Evolutionary conservation across 225 moss, liverwort and hornwort genomes (phyloP), one percentile per base, ranked within the genome.

Genomic region (Sphagnum tenellum): DNA sequence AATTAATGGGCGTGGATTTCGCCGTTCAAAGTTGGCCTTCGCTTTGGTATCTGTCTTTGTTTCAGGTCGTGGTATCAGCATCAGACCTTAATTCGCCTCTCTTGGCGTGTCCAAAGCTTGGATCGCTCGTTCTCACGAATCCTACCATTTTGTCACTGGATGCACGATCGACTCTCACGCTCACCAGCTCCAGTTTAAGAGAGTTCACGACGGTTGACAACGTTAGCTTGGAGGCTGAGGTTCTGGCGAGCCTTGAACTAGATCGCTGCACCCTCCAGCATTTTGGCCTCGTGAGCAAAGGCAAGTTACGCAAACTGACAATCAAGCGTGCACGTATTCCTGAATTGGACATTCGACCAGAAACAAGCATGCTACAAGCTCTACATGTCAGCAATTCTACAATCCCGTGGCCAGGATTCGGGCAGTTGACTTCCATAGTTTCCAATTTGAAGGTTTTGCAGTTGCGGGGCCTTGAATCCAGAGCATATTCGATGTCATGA

Each of bases 61-160:
- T 79, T 48, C 79, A 73, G 44, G 89, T 89, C 8, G 76, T 51
- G 62, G 81, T 89, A 60, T 84, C 84, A 2, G 75, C 81, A 50
- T 55, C 65, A 49, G 79, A 87, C 65, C 84, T 89, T 55, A 87
- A 87, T 69, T 76, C 76, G 46, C 82, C 87, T 53, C 77, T 89
- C 48, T 78, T 81, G 51, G 87, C 87, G 56, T 89, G 89, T 65
- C 84, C 89, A 45, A 87, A 80, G 76, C 82, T 89, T 10, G 84
- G 87, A 72, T 73, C 79, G 10, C 76, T 87, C 7, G 78, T 81
- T 59, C 84, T 89, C 5, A 71, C 67, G 46, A 63, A 78, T 9
- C 54, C 75, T 7, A 77, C 84, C 9, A 55, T 79, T 5, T 56
- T 52, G 11, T 72, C 72, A 49, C 57, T 78, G 44, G 77, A 68